These are phyloP conservation scores for Leccinum truebloodii DNA, from an alignment of 768 basidiomycete genomes.

Conservation along the genomic window DNA sequence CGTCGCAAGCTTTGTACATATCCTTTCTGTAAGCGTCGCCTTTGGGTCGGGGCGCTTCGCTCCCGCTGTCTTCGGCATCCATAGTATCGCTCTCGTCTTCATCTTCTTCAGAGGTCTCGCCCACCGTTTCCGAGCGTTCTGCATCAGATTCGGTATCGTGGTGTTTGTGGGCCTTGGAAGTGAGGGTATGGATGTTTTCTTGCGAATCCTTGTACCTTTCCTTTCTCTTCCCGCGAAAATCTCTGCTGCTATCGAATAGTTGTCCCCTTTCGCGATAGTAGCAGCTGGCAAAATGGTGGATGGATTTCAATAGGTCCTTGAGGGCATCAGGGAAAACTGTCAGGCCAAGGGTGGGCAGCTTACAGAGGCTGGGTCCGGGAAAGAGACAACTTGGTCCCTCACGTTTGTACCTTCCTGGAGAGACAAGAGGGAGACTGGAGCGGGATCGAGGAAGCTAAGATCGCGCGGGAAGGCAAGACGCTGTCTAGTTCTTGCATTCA, in stretches of 20 bases:
- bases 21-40: conserved; percentile 37
- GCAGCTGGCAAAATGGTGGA: conserved; percentile 50
- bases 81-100: conserved; percentile 15
- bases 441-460: conserved; percentile 54
- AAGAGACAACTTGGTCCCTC: conserved; percentile 15
- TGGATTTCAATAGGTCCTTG: conserved; percentile 53
- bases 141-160: conserved; percentile 7
- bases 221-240: conserved; percentile 47
- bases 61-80: conserved; percentile 9
- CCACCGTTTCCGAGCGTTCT: conserved; percentile 17
- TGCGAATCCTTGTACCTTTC: conserved; percentile 20
- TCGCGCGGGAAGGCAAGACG: conserved; percentile 49
- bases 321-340: conserved; percentile 15
- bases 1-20: conserved; percentile 78
- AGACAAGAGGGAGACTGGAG: conserved; percentile 14
- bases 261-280: conserved; percentile 67
- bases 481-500: conserved; percentile 36
- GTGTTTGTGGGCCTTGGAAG: conserved; percentile 7
- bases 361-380: conserved; percentile 53
- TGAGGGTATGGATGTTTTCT: conserved; percentile 26
- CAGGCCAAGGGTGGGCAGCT: conserved; percentile 16
- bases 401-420: conserved; percentile 9
- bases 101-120: conserved; percentile 16
- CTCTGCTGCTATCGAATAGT: conserved; percentile 49
- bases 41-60: conserved; percentile 7